Evolutionary conservation across 305 asterid species (phyloP), one percentile per base, ranked within the genome.

Genomic region (Ilex paraguariensis): DNA sequence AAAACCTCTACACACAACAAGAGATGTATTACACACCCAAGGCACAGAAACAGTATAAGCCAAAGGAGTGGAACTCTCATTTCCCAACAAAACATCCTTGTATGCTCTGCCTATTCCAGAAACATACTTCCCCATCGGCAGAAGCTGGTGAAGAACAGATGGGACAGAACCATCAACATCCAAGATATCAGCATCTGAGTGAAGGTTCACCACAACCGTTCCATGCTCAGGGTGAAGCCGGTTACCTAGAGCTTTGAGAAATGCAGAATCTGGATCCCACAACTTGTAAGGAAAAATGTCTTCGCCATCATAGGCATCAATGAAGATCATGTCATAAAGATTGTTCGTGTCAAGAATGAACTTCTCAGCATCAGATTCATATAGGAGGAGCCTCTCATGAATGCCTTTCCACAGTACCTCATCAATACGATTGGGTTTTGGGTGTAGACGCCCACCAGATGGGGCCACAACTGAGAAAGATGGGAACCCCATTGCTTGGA

Each of bases 401-500:
- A 79, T 74, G 67, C 97, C 97, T 79, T 69, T 78, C 97, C 97
- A 90, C n/a, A 84, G 56, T 15, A 82, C 67, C 63, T 82, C 82
- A 28, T 81, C 79, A 3, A 78, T 54, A 3, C 72, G 82, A 33
- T 68, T 61, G 55, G 86, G 81, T 15, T 66, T 72, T 32, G 79
- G 61, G 68, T 58, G 16, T 13, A 74, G 77, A 31, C 85, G 86
- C 45, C 66, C 69, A 40, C 87, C 85, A 13, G 83, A 70, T 54
- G 80, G 78, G 16, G 85, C 68, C 75, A 73, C 77, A 31, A 84
- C 73, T 13, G 96, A 72, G 75, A 69, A 81, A 14, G 88, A 68
- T 4, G 97, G 97, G 79, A 90, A 90, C 11, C 97, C 97, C 97
- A 90, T 87, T 54, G 92, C 95, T 78, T 73, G 72, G 8, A 71